These are phyloP conservation scores for Cylindrotheca fusiformis DNA, from an alignment of 108 stramenopile genomes.

Conservation along the genomic window DNA sequence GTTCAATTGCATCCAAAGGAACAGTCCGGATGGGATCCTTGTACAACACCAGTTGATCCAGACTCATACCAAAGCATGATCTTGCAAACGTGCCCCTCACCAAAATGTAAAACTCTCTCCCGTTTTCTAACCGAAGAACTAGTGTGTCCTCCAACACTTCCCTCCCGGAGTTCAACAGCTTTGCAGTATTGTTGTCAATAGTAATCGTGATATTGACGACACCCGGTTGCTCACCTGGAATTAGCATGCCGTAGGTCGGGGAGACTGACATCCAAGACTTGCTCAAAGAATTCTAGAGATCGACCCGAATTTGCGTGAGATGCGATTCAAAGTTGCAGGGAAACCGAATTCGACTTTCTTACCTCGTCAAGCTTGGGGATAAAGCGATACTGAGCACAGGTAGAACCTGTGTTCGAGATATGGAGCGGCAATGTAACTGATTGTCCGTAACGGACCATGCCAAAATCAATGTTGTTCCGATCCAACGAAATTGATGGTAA, in stretches of 20 bases:
- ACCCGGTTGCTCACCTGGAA: constrained; percentile 80
- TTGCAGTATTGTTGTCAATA: constrained; percentile 81
- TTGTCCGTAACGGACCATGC: constrained; percentile 67
- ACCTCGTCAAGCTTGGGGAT: constrained; percentile 93
- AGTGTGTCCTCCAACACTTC: constrained; percentile 91
- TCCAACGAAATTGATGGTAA: constrained; percentile 86
- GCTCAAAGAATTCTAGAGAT: constrained; percentile 58
- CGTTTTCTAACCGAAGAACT: constrained; percentile 93
- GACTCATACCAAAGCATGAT: constrained; percentile 91
- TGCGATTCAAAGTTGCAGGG: neutral
- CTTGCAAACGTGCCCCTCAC: constrained; percentile 81
- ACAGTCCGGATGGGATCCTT: constrained; percentile 86
- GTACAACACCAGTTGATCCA: constrained; percentile 88
- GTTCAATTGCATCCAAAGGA: constrained; percentile 77
- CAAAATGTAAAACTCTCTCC: constrained; percentile 90
- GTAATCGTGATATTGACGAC: constrained; percentile 71
- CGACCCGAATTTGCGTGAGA: neutral
- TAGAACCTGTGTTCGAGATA: constrained; percentile 86
- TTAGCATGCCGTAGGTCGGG: constrained; percentile 90
- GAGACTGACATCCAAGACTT: constrained; percentile 90
- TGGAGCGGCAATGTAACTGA: constrained; percentile 60
- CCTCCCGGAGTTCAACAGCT: constrained; percentile 66
- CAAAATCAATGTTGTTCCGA: constrained; percentile 73
- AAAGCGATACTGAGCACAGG: constrained; percentile 87
- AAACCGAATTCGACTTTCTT: constrained; percentile 16